Base-by-base conservation (phyloP, 129 eudicot genomes). In the Flaveria bidentis region DNA sequence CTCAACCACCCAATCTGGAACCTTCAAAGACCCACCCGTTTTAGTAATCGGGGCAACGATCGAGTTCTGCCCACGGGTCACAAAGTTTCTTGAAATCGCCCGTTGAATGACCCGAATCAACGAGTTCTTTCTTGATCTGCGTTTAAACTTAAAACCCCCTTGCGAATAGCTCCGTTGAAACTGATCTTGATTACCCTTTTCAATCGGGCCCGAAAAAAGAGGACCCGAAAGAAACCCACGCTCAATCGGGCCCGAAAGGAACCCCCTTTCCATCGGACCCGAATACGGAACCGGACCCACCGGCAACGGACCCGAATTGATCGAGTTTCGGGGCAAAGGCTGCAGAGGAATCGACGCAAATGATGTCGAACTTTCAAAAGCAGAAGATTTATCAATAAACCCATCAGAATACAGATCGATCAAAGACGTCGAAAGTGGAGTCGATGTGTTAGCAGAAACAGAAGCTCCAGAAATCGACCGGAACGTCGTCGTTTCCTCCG, bases 401-500 rank as follows among this genome's bases (percentile, higher is more conserved):
- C 70, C 82, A 50, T 85, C 80, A 0, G 86, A 81, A 42, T 88
- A 78, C 14, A 85, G 88, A 76, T 94, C 98, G 45, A 86, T 47
- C 0, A 83, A n/a, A 36, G 92, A 74, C 1, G 97, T 91, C 50
- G 97, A 91, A 33, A 89, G 86, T 8, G 98, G 98, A 30, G 98
- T 94, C 4, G 98, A 91, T 12, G 99, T 91, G 73, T 95, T 95
- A 44, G 99, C 99, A 42, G 96, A 87, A 3, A 95, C 96, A 25
- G 99, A 88, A 28, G 99, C 99, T 58, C 99, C 99, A 85, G 99
- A 95, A 75, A 95, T 95, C 28, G 91, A 82, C 60, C 88, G 86
- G 80, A 95, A 95, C 52, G 91, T 84, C 20, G 96, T 88, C 25
- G 91, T 70, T 56, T 87, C 93, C 25, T 93, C 98, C 1, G 91